These are phyloP conservation scores for Alnus glutinosa DNA, from an alignment of 306 rosid species.

Conservation along the genomic window DNA sequence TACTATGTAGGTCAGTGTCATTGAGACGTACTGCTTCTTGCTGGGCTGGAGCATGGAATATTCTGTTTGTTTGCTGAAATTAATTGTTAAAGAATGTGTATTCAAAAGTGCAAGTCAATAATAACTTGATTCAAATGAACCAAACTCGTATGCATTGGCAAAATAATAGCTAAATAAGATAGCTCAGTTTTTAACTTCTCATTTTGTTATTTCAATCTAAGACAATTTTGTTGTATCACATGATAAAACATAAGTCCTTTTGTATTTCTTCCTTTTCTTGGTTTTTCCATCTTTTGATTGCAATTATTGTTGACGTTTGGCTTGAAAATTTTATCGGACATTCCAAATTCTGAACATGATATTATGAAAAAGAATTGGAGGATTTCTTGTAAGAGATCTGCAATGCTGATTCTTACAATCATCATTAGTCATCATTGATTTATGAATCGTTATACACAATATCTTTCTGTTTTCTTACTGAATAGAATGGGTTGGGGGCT, in stretches of 20 bases:
- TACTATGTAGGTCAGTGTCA: background rate
- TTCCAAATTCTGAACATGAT: conserved; percentile 11
- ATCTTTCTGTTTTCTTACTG: too few species aligned
- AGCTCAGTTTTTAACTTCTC: background rate
- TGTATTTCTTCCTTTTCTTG: conserved; percentile 12
- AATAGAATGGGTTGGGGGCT: background rate
- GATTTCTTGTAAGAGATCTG: conserved; percentile 24
- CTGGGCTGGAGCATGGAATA: background rate
- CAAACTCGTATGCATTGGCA: background rate
- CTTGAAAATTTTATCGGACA: conserved; percentile 4
- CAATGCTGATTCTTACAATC: conserved; percentile 5
- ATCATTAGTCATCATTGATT: background rate
- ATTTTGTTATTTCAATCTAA: background rate
- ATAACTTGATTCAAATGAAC: background rate
- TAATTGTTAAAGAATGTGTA: background rate
- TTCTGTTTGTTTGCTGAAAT: background rate
- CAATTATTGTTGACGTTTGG: background rate
- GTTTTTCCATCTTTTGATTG: conserved; percentile 6
- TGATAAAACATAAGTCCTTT: background rate
- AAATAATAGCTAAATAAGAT: background rate
- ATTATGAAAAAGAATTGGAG: conserved; percentile 1
- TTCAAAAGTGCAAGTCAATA: background rate
- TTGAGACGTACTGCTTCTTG: background rate
- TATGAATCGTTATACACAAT: too few species aligned
- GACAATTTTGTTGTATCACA: background rate